Percentiles rank a stretch among this genome's conserved stretches.
Evolutionary conservation across 805 yeast genomes (phyloP).

Genomic region (Ogataea thermomethanolica): DNA sequence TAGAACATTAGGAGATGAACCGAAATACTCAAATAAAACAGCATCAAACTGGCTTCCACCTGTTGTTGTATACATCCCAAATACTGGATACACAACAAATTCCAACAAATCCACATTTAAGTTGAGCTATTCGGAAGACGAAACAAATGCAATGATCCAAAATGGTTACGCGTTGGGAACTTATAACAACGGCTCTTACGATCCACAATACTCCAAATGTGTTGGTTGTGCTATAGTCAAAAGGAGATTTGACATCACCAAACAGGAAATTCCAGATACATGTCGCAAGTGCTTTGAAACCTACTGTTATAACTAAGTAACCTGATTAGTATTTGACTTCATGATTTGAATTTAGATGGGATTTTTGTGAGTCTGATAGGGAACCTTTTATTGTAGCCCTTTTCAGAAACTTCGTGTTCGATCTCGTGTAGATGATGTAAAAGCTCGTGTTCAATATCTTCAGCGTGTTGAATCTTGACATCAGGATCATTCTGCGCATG

Average conservation of each 20-base stretch:
- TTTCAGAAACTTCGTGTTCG: constrained; percentile 44
- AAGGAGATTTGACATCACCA: constrained; percentile 44
- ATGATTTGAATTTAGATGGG: constrained; percentile 20
- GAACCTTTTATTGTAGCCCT: constrained; percentile 14
- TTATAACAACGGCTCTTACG: constrained; percentile 37
- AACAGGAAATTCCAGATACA: constrained; percentile 24
- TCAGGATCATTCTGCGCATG: constrained; percentile 81
- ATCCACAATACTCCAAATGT: constrained; percentile 41
- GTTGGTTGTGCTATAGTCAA: constrained; percentile 56
- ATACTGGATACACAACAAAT: constrained; percentile 37
- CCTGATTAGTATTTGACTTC: not conserved
- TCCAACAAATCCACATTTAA: constrained; percentile 62
- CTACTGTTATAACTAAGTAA: constrained; percentile 37
- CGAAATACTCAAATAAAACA: constrained; percentile 5
- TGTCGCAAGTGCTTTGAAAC: constrained; percentile 37
- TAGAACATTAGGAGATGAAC: constrained; percentile 12
- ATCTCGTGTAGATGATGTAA: constrained; percentile 84
- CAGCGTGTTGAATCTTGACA: constrained; percentile 74
- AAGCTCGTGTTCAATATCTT: constrained; percentile 84
- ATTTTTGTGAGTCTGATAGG: constrained; percentile 22
- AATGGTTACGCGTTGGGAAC: constrained; percentile 55
- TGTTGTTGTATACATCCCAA: constrained; percentile 49
- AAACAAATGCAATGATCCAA: constrained; percentile 42
- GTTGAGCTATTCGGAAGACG: constrained; percentile 43
- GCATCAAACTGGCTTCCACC: constrained; percentile 42